Percentiles rank a stretch among this genome's conserved stretches.
Conservation (phyloP, 192 early-diverging fungal genomes). For the Geosiphon pyriformis region DNA sequence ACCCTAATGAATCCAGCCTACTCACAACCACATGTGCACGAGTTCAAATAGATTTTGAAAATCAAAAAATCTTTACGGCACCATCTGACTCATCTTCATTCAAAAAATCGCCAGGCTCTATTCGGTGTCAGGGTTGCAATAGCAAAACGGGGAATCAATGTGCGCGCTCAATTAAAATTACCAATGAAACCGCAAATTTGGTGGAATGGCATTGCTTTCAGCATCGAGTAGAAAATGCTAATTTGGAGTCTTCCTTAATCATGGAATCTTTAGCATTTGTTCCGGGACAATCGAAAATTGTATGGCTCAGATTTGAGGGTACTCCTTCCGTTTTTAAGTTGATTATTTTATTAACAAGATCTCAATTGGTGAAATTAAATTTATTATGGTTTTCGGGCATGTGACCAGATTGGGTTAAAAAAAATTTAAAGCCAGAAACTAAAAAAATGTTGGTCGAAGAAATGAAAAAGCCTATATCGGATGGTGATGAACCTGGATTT, state of each 20-base stretch:
- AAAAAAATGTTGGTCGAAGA: slow-evolving; percentile 34
- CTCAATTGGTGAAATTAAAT: too few relatives aligned
- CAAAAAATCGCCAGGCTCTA: not conserved
- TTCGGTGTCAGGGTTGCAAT: not conserved
- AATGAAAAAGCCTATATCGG: slow-evolving; percentile 40
- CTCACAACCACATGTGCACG: not conserved
- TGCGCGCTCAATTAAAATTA: not conserved
- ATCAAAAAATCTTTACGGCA: not conserved
- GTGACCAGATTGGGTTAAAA: slow-evolving; percentile 36
- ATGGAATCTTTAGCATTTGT: slow-evolving; percentile 1
- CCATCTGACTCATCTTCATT: not conserved
- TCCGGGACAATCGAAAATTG: slow-evolving; percentile 3
- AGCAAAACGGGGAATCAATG: not conserved
- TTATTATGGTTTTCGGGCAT: too few relatives aligned
- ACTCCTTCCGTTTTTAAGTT: not conserved
- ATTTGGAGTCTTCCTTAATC: not conserved
- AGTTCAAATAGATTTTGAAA: not conserved
- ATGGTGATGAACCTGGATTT: slow-evolving; percentile 39
- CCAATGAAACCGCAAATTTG: not conserved
- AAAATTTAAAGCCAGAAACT: slow-evolving; percentile 30
- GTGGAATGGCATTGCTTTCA: not conserved
- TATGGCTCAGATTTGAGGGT: slow-evolving; percentile 10
- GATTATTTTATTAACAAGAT: not conserved
- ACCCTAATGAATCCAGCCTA: too few relatives aligned
- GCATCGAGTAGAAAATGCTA: not conserved